Evolutionary conservation across 1,139 yeast species (phyloP), one percentile per base, ranked within the genome.

Genomic region (Pichia sp.): DNA sequence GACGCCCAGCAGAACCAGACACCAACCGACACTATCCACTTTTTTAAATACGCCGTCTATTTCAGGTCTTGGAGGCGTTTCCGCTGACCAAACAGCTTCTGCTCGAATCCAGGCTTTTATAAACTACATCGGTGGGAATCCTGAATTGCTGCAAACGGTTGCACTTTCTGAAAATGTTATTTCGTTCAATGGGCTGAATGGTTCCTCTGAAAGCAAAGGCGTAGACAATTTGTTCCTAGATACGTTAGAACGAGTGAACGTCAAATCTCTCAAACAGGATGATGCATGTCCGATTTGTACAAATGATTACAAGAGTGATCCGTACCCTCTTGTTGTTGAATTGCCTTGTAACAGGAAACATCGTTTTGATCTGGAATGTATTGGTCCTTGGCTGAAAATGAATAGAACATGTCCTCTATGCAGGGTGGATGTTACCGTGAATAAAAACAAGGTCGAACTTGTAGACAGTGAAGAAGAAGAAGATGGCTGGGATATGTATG

Each of bases 331-430:
- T 46, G 79, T 90, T 10, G 96, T 87, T 23, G 68, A 74, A 54
- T 69, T 90, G 34, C 95, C 96, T 0, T 92, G 97, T 59, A 72
- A 74, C 40, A 60, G 67, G 4, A 75, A 71, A 40, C 97, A 90
- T 62, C 72, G 72, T 36, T 90, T 85, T 63, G 97, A 90, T 59
- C 68, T 88, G 54, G 97, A 90, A 55, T 90, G 97, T 61, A 79
- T 90, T 37, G 84, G 84, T 0, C 94, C 95, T 0, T 90, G 97
- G 97, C 67, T 90, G 43, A 77, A 78, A 52, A 68, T 80, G 49
- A 83, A 85, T 56, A 71, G 81, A 2, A 87, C 95, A 0, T 90
- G 97, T 59, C 97, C 97, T 0, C 65, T 90, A 58, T 90, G 97
- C 60, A 69, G 97, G 52, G 79, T 75, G 50, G 82, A 87, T 56